Evolutionary conservation across 352 stramenopile species (phyloP).

Genomic region (Globisporangium orthogonon): DNA sequence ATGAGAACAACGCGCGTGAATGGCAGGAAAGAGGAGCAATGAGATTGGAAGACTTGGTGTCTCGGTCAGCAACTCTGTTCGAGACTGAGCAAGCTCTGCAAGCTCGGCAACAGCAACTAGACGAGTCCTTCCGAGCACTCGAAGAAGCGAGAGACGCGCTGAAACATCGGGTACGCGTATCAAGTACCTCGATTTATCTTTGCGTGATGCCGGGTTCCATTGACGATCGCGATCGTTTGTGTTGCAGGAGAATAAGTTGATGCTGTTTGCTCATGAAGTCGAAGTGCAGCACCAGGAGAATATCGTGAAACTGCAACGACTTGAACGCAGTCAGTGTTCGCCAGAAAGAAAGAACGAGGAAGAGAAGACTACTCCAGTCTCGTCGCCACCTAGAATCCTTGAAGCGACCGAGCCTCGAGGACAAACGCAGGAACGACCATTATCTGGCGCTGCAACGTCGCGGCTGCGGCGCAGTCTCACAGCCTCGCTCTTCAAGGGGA

Average conservation of each 20-base stretch:
- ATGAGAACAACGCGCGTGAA: background rate
- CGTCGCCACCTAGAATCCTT: background rate
- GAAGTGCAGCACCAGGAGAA: conserved; percentile 24
- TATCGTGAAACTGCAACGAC: conserved; percentile 1
- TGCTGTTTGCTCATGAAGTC: conserved; percentile 22
- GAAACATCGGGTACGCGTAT: background rate
- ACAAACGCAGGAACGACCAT: background rate
- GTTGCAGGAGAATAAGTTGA: conserved; percentile 16
- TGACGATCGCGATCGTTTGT: background rate
- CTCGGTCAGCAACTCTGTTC: background rate
- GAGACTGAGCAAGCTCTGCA: background rate
- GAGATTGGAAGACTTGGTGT: background rate
- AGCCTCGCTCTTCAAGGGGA: conserved; percentile 2
- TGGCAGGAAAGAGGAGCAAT: background rate
- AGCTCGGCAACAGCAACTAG: conserved; percentile 6
- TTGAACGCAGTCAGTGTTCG: conserved; percentile 2
- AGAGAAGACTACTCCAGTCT: background rate
- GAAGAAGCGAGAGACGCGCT: conserved; percentile 3
- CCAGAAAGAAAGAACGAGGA: background rate
- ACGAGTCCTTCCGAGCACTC: conserved; percentile 1
- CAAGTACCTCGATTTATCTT: background rate
- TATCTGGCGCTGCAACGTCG: background rate
- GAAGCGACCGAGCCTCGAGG: background rate
- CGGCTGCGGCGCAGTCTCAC: conserved; percentile 6
- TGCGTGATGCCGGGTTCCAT: background rate